Evolutionary conservation across 2,329 filamentous ascomycete genomes (phyloP), one percentile per base, ranked within the genome.

Genomic region (Cryphonectria naterciae): DNA sequence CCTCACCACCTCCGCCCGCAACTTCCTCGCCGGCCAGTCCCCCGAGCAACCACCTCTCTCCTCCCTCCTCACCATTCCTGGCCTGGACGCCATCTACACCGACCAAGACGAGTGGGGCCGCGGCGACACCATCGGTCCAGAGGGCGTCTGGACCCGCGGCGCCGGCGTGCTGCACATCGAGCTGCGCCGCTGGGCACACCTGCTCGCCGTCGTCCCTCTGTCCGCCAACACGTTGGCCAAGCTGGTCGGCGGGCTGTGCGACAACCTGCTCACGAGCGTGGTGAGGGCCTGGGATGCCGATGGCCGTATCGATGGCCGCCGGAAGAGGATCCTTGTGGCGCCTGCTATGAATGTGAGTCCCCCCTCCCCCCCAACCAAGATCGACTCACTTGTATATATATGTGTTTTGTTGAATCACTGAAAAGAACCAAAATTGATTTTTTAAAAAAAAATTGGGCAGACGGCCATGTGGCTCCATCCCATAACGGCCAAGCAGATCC

Each of bases 121-220:
- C 4, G 71, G 66, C 17, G 66, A 43, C 13, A 13, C 61, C 37
- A 22, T 70, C 43, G 83, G 81, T 1, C 81, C 85, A 17, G 83
- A 85, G 60, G 68, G 68, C 65, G 89, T 93, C 0, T 98, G 95
- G 95, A 87, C 85, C 32, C 87, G 95, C 2, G 93, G 92, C 4
- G 88, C 88, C n/a, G 85, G 86, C 3, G 97, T 99, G 63, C 82
- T 98, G 69, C 96, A 99, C 78, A 98, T 99, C 75, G 93, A 97
- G 80, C 83, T 98, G 68, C 85, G 95, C 41, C 86, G 92, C 46
- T 87, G 92, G 95, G 93, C 94, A 0, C 87, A 97, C 79, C 77
- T 97, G 2, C 85, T 97, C 76, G 86, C 95, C 22, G 87, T 98
- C 71, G 92, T 92, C 13, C 95, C 95, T 0, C 81, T 98, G 72